Percentiles rank a stretch among this genome's conserved stretches.
These are phyloP conservation scores for Urtica urens DNA, from an alignment of 306 rosid genomes.

Conservation along the genomic window DNA sequence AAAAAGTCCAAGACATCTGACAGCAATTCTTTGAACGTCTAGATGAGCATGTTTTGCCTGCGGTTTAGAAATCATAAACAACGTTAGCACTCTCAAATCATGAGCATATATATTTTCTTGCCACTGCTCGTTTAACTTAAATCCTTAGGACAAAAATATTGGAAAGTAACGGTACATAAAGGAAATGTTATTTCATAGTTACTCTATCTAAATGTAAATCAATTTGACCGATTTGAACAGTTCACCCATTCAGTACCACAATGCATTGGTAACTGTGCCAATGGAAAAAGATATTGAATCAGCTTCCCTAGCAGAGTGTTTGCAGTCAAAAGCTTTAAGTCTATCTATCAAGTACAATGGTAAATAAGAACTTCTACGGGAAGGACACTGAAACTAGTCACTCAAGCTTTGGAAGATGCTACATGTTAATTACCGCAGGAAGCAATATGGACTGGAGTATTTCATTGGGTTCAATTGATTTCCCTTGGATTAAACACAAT, in stretches of 20 bases:
- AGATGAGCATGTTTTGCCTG: conserved; percentile 82
- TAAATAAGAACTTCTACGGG: no score
- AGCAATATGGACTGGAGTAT: conserved; percentile 69
- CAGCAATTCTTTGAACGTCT: conserved; percentile 78
- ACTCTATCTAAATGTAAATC: no score
- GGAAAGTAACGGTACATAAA: background rate
- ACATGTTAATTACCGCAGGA: conserved; percentile 56
- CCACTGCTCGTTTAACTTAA: background rate
- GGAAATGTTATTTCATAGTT: no score
- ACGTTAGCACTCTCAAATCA: background rate
- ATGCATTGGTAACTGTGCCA: no score
- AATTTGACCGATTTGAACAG: no score
- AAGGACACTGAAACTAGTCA: no score
- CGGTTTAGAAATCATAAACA: conserved; percentile 24
- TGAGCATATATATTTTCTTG: background rate
- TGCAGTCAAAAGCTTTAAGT: no score
- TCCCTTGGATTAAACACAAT: conserved; percentile 43
- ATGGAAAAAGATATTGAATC: no score
- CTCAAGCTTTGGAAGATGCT: no score
- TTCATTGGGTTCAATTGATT: conserved; percentile 46
- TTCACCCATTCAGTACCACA: no score
- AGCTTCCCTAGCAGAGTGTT: no score
- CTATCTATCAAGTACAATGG: no score
- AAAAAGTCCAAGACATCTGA: conserved; percentile 86
- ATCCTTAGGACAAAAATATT: background rate